Conservation (phyloP, 2,329 filamentous ascomycete species). For the Xylaria sp. region DNA sequence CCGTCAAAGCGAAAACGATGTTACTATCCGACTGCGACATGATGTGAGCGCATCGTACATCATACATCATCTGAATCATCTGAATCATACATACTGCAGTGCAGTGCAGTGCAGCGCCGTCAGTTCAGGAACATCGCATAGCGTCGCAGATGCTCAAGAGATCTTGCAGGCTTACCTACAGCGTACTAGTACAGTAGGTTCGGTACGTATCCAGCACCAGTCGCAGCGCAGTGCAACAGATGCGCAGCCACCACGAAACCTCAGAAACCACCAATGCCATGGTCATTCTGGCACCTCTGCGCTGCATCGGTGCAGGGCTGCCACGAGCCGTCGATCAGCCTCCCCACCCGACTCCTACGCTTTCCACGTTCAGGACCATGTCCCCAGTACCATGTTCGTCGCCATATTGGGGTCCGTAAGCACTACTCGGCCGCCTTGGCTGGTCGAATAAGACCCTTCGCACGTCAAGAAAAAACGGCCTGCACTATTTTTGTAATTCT, state of each 20-base stretch:
- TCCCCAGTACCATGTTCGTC: not conserved
- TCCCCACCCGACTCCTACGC: slow-evolving; percentile 19
- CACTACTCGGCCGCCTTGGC: slow-evolving; percentile 26
- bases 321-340: slow-evolving; percentile 37
- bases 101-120: slow-evolving; percentile 13
- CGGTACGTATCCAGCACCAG: slow-evolving; percentile 16
- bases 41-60: slow-evolving; percentile 11
- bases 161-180: slow-evolving; percentile 30
- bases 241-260: slow-evolving; percentile 32
- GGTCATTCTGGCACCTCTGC: slow-evolving; percentile 9
- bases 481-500: slow-evolving; percentile 37
- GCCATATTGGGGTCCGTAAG: slow-evolving; percentile 34
- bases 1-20: slow-evolving; percentile 20
- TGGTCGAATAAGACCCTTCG: slow-evolving; percentile 30
- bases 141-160: slow-evolving; percentile 31
- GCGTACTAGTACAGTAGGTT: too few species aligned
- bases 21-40: slow-evolving; percentile 23
- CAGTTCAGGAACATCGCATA: slow-evolving; percentile 20
- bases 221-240: slow-evolving; percentile 27
- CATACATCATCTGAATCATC: too few species aligned
- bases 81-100: too few species aligned
- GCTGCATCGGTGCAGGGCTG: slow-evolving; percentile 36
- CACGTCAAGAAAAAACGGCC: slow-evolving; percentile 25
- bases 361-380: slow-evolving; percentile 10
- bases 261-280: slow-evolving; percentile 23